These are phyloP conservation scores for Stemphylium beticola DNA, from an alignment of 2,329 filamentous ascomycete species.

Conservation along the genomic window DNA sequence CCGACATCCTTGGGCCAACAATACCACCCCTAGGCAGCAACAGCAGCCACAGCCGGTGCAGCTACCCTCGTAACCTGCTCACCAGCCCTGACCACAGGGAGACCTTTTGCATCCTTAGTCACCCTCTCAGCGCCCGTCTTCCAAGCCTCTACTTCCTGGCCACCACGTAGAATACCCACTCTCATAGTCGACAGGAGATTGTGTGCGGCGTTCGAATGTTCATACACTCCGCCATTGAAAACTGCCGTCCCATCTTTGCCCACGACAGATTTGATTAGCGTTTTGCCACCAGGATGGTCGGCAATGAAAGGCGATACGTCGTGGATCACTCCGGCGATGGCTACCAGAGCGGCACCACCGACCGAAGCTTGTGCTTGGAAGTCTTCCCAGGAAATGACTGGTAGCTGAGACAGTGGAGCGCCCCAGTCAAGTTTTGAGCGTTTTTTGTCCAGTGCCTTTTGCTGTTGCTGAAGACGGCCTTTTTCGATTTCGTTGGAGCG, in stretches of 20 bases:
- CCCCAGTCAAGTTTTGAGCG: slow-evolving; percentile 49
- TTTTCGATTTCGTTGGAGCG: slow-evolving; percentile 46
- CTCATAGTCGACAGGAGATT: slow-evolving; percentile 53
- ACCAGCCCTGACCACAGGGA: slow-evolving; percentile 75
- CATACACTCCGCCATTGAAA: slow-evolving; percentile 51
- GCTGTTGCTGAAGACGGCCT: slow-evolving; percentile 49
- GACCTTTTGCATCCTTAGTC: slow-evolving; percentile 74
- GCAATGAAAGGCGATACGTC: slow-evolving; percentile 45
- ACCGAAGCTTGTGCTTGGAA: slow-evolving; percentile 36
- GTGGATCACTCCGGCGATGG: slow-evolving; percentile 48
- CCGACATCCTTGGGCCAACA: no score
- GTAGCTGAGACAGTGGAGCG: slow-evolving; percentile 43
- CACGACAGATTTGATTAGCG: slow-evolving; percentile 43
- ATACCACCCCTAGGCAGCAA: slow-evolving; percentile 66
- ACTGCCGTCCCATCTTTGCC: slow-evolving; percentile 50
- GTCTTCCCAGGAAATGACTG: slow-evolving; percentile 50
- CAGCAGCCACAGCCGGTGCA: slow-evolving; percentile 76
- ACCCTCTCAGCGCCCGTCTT: slow-evolving; percentile 30
- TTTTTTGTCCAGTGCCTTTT: slow-evolving; percentile 48
- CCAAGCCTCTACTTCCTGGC: slow-evolving; percentile 51
- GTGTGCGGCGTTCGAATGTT: slow-evolving; percentile 50
- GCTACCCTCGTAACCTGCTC: slow-evolving; percentile 80
- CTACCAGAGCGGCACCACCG: slow-evolving; percentile 43
- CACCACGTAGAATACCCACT: slow-evolving; percentile 47
- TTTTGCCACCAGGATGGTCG: slow-evolving; percentile 49